phyloP scores from a whole-genome alignment of 2,329 filamentous ascomycete species.

The Penicillium sp. region DNA sequence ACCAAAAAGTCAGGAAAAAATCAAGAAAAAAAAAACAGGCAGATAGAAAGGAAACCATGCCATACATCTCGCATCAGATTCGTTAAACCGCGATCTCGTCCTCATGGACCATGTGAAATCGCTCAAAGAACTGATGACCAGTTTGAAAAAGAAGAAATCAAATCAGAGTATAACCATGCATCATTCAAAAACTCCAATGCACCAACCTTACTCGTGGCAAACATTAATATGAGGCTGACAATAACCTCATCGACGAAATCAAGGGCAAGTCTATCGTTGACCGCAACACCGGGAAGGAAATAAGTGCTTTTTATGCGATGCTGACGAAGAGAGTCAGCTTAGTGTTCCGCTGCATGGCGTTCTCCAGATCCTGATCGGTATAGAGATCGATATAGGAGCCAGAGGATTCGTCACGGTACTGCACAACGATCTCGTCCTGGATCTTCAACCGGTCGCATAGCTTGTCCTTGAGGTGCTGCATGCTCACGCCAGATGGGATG shows the following conservation, averaged over 20 bases:
- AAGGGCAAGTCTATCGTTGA: slow-evolving; percentile 12
- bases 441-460: slow-evolving; percentile 81
- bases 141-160: slow-evolving; percentile 1
- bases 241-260: slow-evolving; percentile 16
- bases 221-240: slow-evolving; percentile 3
- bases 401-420: slow-evolving; percentile 80
- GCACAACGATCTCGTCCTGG: slow-evolving; percentile 70
- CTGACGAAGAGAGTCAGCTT: slow-evolving; percentile 76
- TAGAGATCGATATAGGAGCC: slow-evolving; percentile 71
- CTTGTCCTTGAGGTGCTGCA: slow-evolving; percentile 75
- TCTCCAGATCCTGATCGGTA: slow-evolving; percentile 76
- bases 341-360: slow-evolving; percentile 77
- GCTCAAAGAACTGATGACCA: slow-evolving; percentile 22
- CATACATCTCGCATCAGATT: slow-evolving; percentile 36
- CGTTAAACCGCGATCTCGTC: slow-evolving; percentile 28
- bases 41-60: slow-evolving; percentile 19
- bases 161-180: background rate
- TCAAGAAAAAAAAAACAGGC: background rate
- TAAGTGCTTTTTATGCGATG: slow-evolving; percentile 26
- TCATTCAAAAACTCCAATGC: slow-evolving; percentile 23
- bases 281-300: slow-evolving; percentile 7
- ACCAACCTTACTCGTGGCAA: slow-evolving; percentile 19
- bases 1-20: slow-evolving; percentile 4
- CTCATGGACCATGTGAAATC: slow-evolving; percentile 19
- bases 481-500: slow-evolving; percentile 76